Evolutionary conservation across 2,329 filamentous ascomycete species (phyloP), one percentile per base, ranked within the genome.

Genomic region (Nemania sp.): DNA sequence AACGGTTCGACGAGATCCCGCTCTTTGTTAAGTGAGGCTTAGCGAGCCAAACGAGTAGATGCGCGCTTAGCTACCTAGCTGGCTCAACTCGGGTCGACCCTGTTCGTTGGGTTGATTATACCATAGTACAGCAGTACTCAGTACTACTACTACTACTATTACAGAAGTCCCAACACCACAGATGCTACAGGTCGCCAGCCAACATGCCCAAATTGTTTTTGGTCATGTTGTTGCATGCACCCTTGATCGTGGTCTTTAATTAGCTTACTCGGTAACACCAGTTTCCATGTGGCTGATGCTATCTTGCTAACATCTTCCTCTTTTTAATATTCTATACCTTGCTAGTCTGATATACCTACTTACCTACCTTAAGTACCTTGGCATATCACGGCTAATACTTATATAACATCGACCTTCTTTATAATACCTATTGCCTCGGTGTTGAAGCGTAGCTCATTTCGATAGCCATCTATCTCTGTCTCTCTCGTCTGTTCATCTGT

Each of bases 21-120:
- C 62, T 53, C 66, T 66, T 66, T 57, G 57, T 62, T 57, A 52
- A 58, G 35, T 24, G 63, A 69, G 62, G 62, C 62, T 59, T 63
- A 66, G 62, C 56, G 32, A 35, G 51, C n/a, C n/a, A n/a, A n/a
- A n/a, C n/a, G n/a, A n/a, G n/a, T n/a, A n/a, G n/a, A n/a, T n/a
- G n/a, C n/a, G n/a, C n/a, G n/a, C 32, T 8, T 32, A 32, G 29
- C 11, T 35, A 35, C 32, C 32, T 3, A 35, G 32, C 32, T 7
- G 10, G 29, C 5, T 32, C 10, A 4, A 10, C 29, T 32, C 29
- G 29, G 29, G 29, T 32, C 10, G 32, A 35, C 32, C 32, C 32
- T 35, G 32, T 35, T 35, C 32, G 32, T 35, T 35, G 32, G 32
- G 7, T 35, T 8, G 32, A 8, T 7, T 8, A 35, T 35, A 35